A percentile compares a stretch with the other conserved stretches of the same genome.
Conservation (phyloP, 2,329 filamentous ascomycete genomes). For the Alternaria brassicicola region DNA sequence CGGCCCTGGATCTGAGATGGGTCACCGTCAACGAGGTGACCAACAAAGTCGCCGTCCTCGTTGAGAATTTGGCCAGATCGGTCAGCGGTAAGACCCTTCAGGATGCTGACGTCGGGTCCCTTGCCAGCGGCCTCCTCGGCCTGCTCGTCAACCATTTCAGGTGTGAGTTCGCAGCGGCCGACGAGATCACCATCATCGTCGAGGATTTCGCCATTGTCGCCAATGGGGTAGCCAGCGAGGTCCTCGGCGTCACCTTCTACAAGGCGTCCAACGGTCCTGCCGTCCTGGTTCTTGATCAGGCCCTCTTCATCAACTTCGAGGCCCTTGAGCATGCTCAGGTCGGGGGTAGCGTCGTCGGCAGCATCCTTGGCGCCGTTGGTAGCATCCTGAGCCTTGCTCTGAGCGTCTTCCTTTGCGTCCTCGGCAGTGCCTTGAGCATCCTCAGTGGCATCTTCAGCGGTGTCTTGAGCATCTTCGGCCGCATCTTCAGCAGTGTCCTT, state of each 20-base stretch:
- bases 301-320: conserved; percentile 62
- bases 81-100: conserved; percentile 57
- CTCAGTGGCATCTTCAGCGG: conserved; percentile 38
- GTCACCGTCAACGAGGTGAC: conserved; percentile 56
- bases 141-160: conserved; percentile 53
- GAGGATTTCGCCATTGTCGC: conserved; percentile 62
- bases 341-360: conserved; percentile 49
- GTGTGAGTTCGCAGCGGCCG: conserved; percentile 58
- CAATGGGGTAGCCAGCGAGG: conserved; percentile 59
- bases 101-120: conserved; percentile 54
- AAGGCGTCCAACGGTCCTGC: conserved; percentile 56
- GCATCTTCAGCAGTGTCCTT: conserved; percentile 36
- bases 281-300: conserved; percentile 58
- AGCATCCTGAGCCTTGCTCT: conserved; percentile 34
- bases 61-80: conserved; percentile 57
- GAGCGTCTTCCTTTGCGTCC: conserved; percentile 40
- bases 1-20: conserved; percentile 56
- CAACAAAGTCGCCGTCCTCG: conserved; percentile 58
- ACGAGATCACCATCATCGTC: conserved; percentile 62
- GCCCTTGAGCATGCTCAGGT: conserved; percentile 56
- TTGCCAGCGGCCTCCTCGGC: conserved; percentile 49
- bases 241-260: conserved; percentile 61
- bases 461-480: conserved; percentile 39
- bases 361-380: conserved; percentile 35
- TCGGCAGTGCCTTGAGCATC: conserved; percentile 38